Evolutionary conservation across 352 stramenopile species (phyloP), one percentile per base, ranked within the genome.

Genomic region (Phytophthora kernoviae): DNA sequence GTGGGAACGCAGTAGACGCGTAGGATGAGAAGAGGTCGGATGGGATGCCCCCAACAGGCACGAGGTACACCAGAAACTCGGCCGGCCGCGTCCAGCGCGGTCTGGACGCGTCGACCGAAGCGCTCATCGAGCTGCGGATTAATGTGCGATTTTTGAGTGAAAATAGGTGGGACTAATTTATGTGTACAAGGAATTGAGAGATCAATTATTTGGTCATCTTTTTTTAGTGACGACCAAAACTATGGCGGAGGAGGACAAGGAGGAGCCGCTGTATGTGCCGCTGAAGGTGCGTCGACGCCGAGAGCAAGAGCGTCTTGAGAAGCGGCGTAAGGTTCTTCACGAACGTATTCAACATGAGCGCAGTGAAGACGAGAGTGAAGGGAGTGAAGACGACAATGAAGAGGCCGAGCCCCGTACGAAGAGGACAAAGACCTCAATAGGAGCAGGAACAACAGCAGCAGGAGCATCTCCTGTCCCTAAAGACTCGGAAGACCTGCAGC

Each of bases 11-110:
- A 95, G 70, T 14, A 95, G 77, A 17, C 54, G 68, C 60, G 61
- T 92, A 92, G 27, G 57, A 56, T 14, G 75, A 68, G 62, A 88
- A 91, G 24, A 84, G 60, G 46, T 90, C 73, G 11, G 54, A 17
- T 3, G 86, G 74, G 51, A 92, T 88, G 47, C 65, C 72, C 7
- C 86, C 86, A 40, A 93, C 82, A 9, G 86, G 86, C 39, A 89
- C 81, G 36, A 93, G 65, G 62, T 95, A 95, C 54, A 95, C 81
- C 56, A 95, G 83, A 49, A 93, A 79, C 73, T 93, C 73, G 44
- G 74, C 62, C 53, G 73, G 77, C 39, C 81, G 77, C 65, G 70
- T 85, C 84, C 84, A 93, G 17, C 71, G 77, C 41, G 71, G 67
- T 54, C 50, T 36, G 33, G 62, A 6, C 53, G 61, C 15, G 24